A percentile compares a stretch with the other conserved stretches of the same genome.
These are phyloP conservation scores for Eruca vesicaria DNA, from an alignment of 441 rosid genomes.

Conservation along the genomic window DNA sequence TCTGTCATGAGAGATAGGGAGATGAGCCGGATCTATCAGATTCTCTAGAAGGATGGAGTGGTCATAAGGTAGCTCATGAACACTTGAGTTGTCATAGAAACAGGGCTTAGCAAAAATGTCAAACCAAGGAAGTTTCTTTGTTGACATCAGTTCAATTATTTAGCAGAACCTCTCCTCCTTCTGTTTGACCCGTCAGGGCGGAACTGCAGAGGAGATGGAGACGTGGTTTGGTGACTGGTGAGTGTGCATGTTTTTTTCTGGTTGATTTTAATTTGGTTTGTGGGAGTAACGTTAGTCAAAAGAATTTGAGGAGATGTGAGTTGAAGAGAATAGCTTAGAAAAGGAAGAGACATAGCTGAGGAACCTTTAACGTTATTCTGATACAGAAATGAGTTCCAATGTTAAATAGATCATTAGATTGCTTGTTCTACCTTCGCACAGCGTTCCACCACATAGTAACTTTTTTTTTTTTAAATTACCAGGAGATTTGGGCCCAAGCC, in stretches of 20 bases:
- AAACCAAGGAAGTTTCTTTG: constrained; percentile 81
- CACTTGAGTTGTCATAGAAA: constrained; percentile 63
- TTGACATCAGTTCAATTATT: constrained; percentile 83
- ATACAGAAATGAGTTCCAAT: background rate
- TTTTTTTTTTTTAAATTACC: too few relatives aligned
- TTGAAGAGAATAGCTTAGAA: constrained; percentile 22
- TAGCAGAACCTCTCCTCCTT: constrained; percentile 34
- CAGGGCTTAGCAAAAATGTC: constrained; percentile 77
- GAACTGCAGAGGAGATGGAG: constrained; percentile 18
- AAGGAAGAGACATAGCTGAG: constrained; percentile 26
- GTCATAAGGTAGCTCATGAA: constrained; percentile 92
- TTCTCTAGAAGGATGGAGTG: constrained; percentile 93
- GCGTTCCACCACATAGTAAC: constrained; percentile 25
- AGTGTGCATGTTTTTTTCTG: constrained; percentile 7
- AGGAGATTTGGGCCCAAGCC: too few relatives aligned
- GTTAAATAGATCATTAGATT: constrained; percentile 8
- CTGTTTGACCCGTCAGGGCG: background rate
- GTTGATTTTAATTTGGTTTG: background rate
- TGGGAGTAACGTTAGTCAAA: constrained; percentile 7
- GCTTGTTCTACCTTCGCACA: constrained; percentile 17
- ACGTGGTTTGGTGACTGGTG: constrained; percentile 13
- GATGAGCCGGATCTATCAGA: constrained; percentile 95
- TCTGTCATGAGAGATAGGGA: constrained; percentile 90
- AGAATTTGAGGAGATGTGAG: constrained; percentile 20
- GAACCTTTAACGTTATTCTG: background rate